phyloP scores from a whole-genome alignment of 2,329 filamentous ascomycete genomes.

The Stagonosporopsis tanaceti region DNA sequence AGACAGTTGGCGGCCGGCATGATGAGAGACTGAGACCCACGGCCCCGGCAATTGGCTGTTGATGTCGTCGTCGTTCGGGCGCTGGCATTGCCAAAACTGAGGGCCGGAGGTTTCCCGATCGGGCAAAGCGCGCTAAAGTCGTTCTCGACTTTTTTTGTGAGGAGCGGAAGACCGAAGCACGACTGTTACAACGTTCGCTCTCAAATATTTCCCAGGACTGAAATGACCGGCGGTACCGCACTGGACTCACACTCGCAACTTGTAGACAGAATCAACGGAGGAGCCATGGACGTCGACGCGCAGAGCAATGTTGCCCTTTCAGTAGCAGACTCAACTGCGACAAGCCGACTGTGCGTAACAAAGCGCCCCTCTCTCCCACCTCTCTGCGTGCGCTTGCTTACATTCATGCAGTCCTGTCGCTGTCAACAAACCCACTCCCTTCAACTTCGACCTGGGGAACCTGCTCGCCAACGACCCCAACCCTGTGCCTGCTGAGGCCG shows the following conservation, averaged over 20 bases:
- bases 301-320: slow-evolving; percentile 35
- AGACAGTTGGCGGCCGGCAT: slow-evolving; percentile 47
- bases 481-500: slow-evolving; percentile 68
- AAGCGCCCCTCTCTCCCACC: slow-evolving; percentile 11
- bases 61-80: slow-evolving; percentile 28
- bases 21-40: slow-evolving; percentile 30
- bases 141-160: slow-evolving; percentile 16
- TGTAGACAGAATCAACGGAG: slow-evolving; percentile 40
- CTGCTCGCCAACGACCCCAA: slow-evolving; percentile 89
- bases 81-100: slow-evolving; percentile 28
- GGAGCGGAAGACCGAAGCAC: slow-evolving; percentile 6
- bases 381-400: slow-evolving; percentile 12
- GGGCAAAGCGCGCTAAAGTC: slow-evolving; percentile 27
- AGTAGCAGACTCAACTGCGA: slow-evolving; percentile 44
- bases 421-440: slow-evolving; percentile 79
- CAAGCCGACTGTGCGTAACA: slow-evolving; percentile 41
- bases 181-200: slow-evolving; percentile 2
- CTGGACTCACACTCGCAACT: slow-evolving; percentile 38
- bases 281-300: slow-evolving; percentile 44
- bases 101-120: slow-evolving; percentile 25
- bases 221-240: slow-evolving; percentile 43
- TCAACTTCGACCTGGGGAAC: slow-evolving; percentile 90
- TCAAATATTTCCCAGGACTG: slow-evolving; percentile 22
- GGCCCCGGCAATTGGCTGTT: slow-evolving; percentile 38
- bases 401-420: slow-evolving; percentile 37